phyloP scores from a whole-genome alignment of 768 basidiomycete species.

The Nidularia pulvinata region DNA sequence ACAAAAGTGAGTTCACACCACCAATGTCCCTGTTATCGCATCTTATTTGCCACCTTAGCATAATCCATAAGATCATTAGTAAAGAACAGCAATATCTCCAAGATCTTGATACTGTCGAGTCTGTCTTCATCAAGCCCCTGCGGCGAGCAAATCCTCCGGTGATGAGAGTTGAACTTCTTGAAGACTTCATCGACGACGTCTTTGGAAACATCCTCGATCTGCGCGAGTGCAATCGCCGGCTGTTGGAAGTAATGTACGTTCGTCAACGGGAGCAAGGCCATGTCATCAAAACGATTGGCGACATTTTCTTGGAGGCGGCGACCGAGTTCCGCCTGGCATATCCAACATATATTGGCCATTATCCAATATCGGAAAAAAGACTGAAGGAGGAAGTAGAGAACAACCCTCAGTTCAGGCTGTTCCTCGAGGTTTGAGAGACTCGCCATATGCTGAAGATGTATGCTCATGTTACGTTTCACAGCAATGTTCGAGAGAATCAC shows the following conservation, averaged over 20 bases:
- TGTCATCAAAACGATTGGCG: conserved; percentile 84
- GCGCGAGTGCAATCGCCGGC: conserved; percentile 77
- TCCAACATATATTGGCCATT: conserved; percentile 81
- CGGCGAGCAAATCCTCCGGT: conserved; percentile 40
- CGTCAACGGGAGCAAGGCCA: conserved; percentile 86
- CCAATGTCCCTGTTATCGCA: background rate
- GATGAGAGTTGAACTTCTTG: conserved; percentile 51
- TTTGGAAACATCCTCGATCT: conserved; percentile 90
- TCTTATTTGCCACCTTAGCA: conserved; percentile 30
- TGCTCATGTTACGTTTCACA: conserved; percentile 16
- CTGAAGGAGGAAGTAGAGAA: conserved; percentile 84
- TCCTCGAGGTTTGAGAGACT: conserved; percentile 68
- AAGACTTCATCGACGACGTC: conserved; percentile 87
- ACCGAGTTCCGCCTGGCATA: conserved; percentile 88
- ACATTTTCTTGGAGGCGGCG: conserved; percentile 86
- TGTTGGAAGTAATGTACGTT: conserved; percentile 87
- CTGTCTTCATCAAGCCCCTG: conserved; percentile 55
- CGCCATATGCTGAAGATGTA: too few species aligned
- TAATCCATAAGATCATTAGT: conserved; percentile 85
- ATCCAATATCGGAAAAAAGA: conserved; percentile 84
- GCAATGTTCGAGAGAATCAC: conserved; percentile 40
- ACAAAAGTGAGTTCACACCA: conserved; percentile 54
- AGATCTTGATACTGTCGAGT: conserved; percentile 84
- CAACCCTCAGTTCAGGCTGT: conserved; percentile 81
- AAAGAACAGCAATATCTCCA: conserved; percentile 90